Percentiles rank a stretch among this genome's conserved stretches.
Evolutionary conservation across 179 eudicot genomes (phyloP).

Genomic region (Silene noctiflora): DNA sequence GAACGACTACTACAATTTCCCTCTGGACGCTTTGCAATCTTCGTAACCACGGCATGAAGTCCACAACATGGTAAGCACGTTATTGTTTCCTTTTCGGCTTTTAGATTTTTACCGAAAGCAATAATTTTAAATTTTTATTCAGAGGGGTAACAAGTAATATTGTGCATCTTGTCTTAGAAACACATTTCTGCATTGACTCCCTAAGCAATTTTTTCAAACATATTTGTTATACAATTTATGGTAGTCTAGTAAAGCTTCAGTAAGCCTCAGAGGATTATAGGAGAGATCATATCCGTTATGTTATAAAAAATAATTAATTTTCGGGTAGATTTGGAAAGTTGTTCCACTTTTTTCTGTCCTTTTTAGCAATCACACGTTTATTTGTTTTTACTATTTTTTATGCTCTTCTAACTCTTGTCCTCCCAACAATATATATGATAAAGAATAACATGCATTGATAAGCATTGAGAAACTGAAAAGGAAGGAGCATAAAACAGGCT

Average conservation of each 20-base stretch:
- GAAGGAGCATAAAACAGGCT: too few relatives aligned
- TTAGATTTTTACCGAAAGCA: neutral
- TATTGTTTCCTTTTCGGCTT: neutral
- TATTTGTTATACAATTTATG: neutral
- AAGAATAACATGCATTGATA: too few relatives aligned
- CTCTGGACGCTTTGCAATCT: constrained; percentile 4
- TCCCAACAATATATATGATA: too few relatives aligned
- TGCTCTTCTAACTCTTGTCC: too few relatives aligned
- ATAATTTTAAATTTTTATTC: neutral
- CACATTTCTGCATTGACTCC: neutral
- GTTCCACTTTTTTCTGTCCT: neutral
- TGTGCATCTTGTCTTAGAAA: neutral
- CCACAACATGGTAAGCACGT: neutral
- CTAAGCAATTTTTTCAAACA: neutral
- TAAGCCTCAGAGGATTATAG: neutral
- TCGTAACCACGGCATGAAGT: too few relatives aligned
- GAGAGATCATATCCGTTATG: neutral
- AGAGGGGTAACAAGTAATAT: neutral
- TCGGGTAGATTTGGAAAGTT: neutral
- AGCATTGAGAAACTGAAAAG: too few relatives aligned
- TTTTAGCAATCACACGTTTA: too few relatives aligned
- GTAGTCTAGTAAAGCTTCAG: neutral
- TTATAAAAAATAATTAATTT: neutral
- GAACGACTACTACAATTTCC: neutral
- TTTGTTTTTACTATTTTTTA: too few relatives aligned